These are phyloP conservation scores for Solanum boliviense DNA, from an alignment of 257 asterid species.

Conservation along the genomic window DNA sequence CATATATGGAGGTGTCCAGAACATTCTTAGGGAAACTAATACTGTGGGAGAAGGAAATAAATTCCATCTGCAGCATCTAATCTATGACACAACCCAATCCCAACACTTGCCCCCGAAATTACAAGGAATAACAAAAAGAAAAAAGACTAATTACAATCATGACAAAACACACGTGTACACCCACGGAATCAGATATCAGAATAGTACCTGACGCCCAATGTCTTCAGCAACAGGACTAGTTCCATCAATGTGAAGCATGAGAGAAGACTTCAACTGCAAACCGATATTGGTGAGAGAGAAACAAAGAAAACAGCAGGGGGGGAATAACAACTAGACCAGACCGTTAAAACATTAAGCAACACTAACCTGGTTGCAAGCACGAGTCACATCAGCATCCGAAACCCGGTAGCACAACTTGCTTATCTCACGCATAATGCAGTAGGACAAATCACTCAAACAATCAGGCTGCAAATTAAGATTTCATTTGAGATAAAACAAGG, in stretches of 20 bases:
- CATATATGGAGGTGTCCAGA: background rate
- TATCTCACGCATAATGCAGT: conserved; percentile 59
- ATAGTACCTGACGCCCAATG: conserved; percentile 94
- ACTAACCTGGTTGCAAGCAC: conserved; percentile 79
- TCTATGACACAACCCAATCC: background rate
- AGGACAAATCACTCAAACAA: conserved; percentile 69
- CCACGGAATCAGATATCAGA: background rate
- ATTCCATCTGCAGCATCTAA: background rate
- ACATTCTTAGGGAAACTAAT: background rate
- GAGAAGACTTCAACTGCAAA: conserved; percentile 78
- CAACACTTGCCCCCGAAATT: background rate
- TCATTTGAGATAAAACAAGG: background rate
- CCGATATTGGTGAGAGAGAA: background rate
- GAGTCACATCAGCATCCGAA: conserved; percentile 61
- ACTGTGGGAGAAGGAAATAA: background rate
- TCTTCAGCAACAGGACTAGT: conserved; percentile 91
- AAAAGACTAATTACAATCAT: background rate
- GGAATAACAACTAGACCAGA: background rate
- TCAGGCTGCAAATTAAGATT: conserved; percentile 51
- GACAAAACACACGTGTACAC: background rate
- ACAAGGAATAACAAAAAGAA: background rate
- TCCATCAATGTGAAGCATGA: conserved; percentile 91
- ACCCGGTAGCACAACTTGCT: conserved; percentile 62
- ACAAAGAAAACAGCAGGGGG: background rate
- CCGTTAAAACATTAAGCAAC: background rate